These are phyloP conservation scores for Cryptococcus sp. DNA, from an alignment of 1,284 basidiomycete genomes.

Conservation along the genomic window DNA sequence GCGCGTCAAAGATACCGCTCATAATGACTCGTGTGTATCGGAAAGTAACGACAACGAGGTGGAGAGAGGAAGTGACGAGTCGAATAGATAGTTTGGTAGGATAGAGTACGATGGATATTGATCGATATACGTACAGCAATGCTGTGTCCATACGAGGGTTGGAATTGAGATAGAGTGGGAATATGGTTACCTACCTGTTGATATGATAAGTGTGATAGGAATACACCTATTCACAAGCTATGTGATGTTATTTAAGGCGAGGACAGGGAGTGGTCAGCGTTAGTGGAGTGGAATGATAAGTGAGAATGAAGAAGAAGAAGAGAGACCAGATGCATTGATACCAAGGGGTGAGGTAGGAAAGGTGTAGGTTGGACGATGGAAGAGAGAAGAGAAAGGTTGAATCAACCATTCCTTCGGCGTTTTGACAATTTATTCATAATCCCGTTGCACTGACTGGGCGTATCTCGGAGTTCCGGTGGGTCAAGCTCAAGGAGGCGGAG, in stretches of 20 bases:
- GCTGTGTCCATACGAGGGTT: not conserved
- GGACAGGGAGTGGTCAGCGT: not conserved
- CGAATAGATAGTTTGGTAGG: not conserved
- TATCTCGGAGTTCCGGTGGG: not conserved
- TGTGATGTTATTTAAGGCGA: too few relatives aligned
- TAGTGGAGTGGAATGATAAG: not conserved
- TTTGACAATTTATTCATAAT: too few relatives aligned
- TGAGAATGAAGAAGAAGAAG: not conserved
- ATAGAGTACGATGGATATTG: not conserved
- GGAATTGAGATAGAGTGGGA: not conserved
- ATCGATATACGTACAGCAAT: not conserved
- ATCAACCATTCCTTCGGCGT: too few relatives aligned
- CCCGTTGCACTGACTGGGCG: too few relatives aligned
- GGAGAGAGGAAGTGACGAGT: not conserved
- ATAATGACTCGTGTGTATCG: not conserved
- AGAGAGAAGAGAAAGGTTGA: too few relatives aligned
- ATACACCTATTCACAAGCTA: too few relatives aligned
- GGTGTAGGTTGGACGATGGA: too few relatives aligned
- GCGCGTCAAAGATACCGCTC: not conserved
- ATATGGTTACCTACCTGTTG: too few relatives aligned
- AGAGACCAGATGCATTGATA: not conserved
- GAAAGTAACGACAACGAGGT: not conserved
- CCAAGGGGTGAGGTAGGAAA: too few relatives aligned
- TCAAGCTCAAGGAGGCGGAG: too few relatives aligned
- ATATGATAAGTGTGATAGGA: too few relatives aligned